Base-by-base conservation (phyloP, 2,329 filamentous ascomycete species). In the Fonsecaea monophora region DNA sequence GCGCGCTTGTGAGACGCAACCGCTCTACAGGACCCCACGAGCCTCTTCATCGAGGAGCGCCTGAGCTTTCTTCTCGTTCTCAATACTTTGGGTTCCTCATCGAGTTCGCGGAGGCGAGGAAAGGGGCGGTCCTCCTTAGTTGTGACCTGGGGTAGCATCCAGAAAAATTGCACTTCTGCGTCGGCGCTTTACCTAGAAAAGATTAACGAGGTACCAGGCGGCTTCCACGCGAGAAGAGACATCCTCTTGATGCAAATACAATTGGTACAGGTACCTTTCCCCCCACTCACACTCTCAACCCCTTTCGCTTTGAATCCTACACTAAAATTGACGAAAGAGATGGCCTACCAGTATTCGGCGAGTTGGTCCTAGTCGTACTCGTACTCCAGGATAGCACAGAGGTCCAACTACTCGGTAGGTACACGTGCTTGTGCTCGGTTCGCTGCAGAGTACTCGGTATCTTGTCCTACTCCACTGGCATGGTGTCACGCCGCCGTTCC, bases 101-200 rank as follows among this genome's bases (percentile, higher is more conserved):
- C 4, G 13, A 37, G 30, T 30, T 13, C 30, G 35, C 35, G 30
- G 53, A 48, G 34, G 53, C 53, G 38, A 55, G 50, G 50, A 56
- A 55, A 62, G 60, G 37, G 53, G 60, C 37, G 50, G 56, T 62
- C 38, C 60, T 62, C 35, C 60, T 35, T 18, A 15, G 37, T 38
- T 35, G 34, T 30, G 40, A 55, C 53, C 50, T 56, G 60, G 50
- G 50, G 60, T 62, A 48, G 53, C 53, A 45, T 56, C 50, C 21
- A 30, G 50, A 37, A 25, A 32, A 25, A 55, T 32, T 45, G 21
- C 37, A 25, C 34, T n/a, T 25, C 25, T 56, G 54, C 25, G 25
- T 48, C 60, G 21, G 50, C 34, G 45, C 60, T 56, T 55, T 55
- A 34, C 60, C 60, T 32, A 18, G 18, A 4, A 8, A 42, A 35